Base-by-base conservation (phyloP, 768 basidiomycete genomes). In the Mycena rebaudengoi region DNA sequence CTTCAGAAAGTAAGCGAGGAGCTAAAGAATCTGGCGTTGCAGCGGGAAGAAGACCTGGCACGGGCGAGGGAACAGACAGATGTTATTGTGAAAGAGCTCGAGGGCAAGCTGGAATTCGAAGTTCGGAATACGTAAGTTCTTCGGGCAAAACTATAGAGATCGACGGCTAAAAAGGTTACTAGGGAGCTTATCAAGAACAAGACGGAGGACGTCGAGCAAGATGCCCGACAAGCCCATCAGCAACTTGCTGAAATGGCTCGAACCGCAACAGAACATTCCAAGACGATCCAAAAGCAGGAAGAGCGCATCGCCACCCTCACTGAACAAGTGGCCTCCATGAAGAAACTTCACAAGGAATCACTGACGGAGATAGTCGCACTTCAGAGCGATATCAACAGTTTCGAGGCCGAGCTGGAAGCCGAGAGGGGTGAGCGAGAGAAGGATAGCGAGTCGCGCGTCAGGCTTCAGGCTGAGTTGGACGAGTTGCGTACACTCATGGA, bases 381-480 rank as follows among this genome's bases (percentile, higher is more conserved):
- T n/a, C 88, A 91, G 60, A 86, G 82, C 48, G 85, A 91, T 65
- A 80, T 92, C 48, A 89, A 89, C 51, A 88, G 85, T 1, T 77
- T 94, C 33, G 82, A 83, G 10, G 82, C 83, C 1, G 89, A 95
- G 70, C 77, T 91, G 18, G 81, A 82, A 5, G 84, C 85, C 6
- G 87, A 87, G 70, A 87, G 82, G 58, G 80, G 83, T 30, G 88
- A 87, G 48, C 80, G 82, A 39, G 72, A 69, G 43, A 76, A 73
- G 74, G 89, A 76, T 33, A 76, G 79, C 2, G 72, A 78, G 11
- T 77, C 83, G 3, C 87, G 86, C 26, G 78, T 79, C 26, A 91
- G 89, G 70, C 80, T 97, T 3, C 89, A 94, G 70, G 85, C 83
- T 39, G 96, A 98, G 75, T 80, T 98, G 12, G 96, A 97, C 69